phyloP scores from a whole-genome alignment of 1,284 basidiomycete genomes.

The Ustilago trichophora region DNA sequence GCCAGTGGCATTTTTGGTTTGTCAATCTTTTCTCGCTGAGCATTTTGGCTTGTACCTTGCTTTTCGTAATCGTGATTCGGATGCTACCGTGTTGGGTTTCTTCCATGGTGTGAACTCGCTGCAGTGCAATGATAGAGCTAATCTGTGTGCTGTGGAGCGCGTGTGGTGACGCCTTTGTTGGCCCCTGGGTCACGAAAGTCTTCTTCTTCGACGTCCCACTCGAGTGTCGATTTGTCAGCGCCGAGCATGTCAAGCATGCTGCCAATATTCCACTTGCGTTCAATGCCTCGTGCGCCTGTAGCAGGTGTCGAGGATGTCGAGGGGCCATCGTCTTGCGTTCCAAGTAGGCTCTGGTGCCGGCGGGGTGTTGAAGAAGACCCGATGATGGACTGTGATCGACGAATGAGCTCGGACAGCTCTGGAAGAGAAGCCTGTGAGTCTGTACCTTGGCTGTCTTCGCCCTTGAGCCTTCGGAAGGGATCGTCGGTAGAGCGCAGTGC shows the following conservation, averaged over 20 bases:
- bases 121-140: too few relatives aligned
- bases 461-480: neutral
- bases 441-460: slow-evolving; percentile 27
- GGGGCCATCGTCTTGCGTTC: neutral
- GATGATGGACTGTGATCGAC: slow-evolving; percentile 15
- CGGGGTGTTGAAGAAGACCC: neutral
- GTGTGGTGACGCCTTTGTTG: too few relatives aligned
- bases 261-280: slow-evolving; percentile 46
- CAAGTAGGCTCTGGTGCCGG: neutral
- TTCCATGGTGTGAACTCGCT: too few relatives aligned
- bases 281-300: slow-evolving; percentile 14
- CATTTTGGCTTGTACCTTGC: neutral
- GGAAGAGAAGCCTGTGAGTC: slow-evolving; percentile 26
- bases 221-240: slow-evolving; percentile 35
- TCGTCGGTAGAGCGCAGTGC: slow-evolving; percentile 16
- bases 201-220: slow-evolving; percentile 44
- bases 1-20: too few relatives aligned
- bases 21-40: neutral
- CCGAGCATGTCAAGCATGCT: slow-evolving; percentile 51
- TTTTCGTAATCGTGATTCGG: neutral
- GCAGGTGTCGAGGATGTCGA: neutral
- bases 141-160: too few relatives aligned
- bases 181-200: slow-evolving; percentile 17
- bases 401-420: slow-evolving; percentile 29
- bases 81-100: neutral